phyloP scores from a whole-genome alignment of 306 rosid species.

The Carpinus fangiana region DNA sequence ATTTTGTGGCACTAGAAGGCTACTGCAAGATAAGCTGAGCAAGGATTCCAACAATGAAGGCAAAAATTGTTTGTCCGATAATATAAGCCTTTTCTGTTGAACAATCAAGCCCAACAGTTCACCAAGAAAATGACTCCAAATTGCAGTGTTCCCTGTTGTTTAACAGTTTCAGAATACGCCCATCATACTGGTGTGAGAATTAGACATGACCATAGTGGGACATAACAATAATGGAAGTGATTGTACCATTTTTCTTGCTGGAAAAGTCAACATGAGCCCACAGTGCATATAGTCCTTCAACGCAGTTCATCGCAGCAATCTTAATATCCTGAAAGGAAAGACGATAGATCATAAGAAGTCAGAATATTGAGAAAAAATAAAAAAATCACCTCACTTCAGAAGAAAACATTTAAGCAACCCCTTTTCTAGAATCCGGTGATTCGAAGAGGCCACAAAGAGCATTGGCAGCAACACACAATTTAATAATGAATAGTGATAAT shows the following conservation, averaged over 20 bases:
- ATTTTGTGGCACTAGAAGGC: conserved; percentile 63
- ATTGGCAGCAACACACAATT: background rate
- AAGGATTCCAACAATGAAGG: conserved; percentile 66
- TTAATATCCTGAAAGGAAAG: conserved; percentile 55
- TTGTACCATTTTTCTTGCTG: conserved; percentile 85
- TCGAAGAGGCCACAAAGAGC: conserved; percentile 18
- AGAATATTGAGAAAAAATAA: conserved; percentile 1
- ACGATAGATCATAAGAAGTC: conserved; percentile 16
- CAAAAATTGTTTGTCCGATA: conserved; percentile 74
- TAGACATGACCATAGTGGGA: background rate
- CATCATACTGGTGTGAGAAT: conserved; percentile 16
- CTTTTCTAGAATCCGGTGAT: conserved; percentile 1
- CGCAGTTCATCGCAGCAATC: conserved; percentile 72
- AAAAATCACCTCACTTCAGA: conserved; percentile 6
- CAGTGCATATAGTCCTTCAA: conserved; percentile 54
- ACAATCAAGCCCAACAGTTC: conserved; percentile 59
- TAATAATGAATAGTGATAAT: background rate
- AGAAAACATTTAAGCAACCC: conserved; percentile 4
- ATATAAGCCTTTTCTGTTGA: conserved; percentile 72
- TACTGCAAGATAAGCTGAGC: conserved; percentile 55
- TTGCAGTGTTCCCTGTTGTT: conserved; percentile 62
- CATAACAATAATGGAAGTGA: conserved; percentile 16
- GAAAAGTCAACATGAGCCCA: conserved; percentile 58
- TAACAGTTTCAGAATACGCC: conserved; percentile 19
- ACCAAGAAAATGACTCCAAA: conserved; percentile 66